Base-by-base conservation (phyloP, 768 basidiomycete genomes). In the Lyophyllum semitale region DNA sequence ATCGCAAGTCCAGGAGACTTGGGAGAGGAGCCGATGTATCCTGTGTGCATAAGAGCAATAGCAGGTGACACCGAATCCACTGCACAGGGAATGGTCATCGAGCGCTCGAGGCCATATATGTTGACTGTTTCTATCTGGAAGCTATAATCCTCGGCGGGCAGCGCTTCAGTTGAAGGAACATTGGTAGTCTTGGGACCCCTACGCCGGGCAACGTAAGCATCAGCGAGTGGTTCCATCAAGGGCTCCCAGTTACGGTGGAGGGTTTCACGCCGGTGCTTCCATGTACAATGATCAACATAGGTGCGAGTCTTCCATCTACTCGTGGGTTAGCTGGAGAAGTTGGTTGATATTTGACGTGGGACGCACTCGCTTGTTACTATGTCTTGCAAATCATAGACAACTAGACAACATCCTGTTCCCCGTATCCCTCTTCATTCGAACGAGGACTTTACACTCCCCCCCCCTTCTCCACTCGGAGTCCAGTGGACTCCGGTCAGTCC, bases 21-120 rank as follows among this genome's bases (percentile, higher is more conserved):
- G 17, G 61, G 64, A 15, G 56, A 40, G 12, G 48, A 47, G 22
- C 52, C 49, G 37, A 66, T 45, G 50, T 60, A 66, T 12, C 64
- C 59, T 11, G 46, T 29, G 9, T 18, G 35, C 12, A 65, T 59
- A 18, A 66, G 59, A 13, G 63, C 58, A 23, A 59, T 53, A 9
- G 50, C 50, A 12, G 48, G 26, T 23, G 52, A 50, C 8, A 29
- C 33, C 5, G 33, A 32, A 26, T 59, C 25, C 13, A 25, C 48
- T 18, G 29, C 17, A 15, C 54, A 20, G 13, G 25, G 29, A 48
- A 63, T 63, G 35, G 8, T 11, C 2, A 30, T 51, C 8, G n/a
- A 15, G 8, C 27, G 27, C 3, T 40, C 30, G n/a, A 62, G 48
- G 18, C 41, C 51, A 51, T 62, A 63, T 15, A 63, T 46, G 37